phyloP scores from a whole-genome alignment of 2,329 filamentous ascomycete genomes.

The Claviceps humidiphila region DNA sequence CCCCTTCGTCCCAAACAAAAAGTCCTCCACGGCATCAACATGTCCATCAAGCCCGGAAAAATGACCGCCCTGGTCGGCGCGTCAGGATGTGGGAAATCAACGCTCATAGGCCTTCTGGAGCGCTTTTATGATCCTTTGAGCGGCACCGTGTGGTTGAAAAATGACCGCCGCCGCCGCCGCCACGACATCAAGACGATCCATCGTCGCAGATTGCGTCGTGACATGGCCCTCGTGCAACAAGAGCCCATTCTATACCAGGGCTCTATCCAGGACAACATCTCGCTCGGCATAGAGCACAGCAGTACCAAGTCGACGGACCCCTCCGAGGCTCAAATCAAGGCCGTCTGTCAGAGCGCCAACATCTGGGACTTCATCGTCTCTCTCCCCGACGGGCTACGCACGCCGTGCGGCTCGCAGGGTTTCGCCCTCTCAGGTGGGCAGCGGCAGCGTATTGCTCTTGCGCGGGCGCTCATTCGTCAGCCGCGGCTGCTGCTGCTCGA shows the following conservation, averaged over 20 bases:
- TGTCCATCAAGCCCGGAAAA: slow-evolving; percentile 22
- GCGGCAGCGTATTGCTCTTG: slow-evolving; percentile 40
- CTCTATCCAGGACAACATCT: slow-evolving; percentile 17
- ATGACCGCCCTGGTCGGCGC: slow-evolving; percentile 4
- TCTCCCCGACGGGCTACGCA: slow-evolving; percentile 32
- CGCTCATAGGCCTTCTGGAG: slow-evolving; percentile 16
- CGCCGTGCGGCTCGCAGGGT: slow-evolving; percentile 38
- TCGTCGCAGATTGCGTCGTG: slow-evolving; percentile 10
- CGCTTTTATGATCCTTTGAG: slow-evolving; percentile 12
- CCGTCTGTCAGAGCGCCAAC: slow-evolving; percentile 26
- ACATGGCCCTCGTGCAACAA: slow-evolving; percentile 14
- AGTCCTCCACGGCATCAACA: slow-evolving; percentile 25
- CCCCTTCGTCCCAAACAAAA: slow-evolving; percentile 25
- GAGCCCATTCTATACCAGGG: slow-evolving; percentile 19
- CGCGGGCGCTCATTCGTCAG: slow-evolving; percentile 36
- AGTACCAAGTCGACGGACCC: not conserved
- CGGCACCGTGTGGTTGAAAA: slow-evolving; percentile 1
- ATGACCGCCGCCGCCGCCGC: not conserved
- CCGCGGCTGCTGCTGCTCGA: slow-evolving; percentile 40
- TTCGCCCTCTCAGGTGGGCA: slow-evolving; percentile 41
- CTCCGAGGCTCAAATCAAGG: slow-evolving; percentile 11
- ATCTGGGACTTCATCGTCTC: slow-evolving; percentile 43
- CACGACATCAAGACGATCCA: slow-evolving; percentile 5
- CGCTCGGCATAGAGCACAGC: slow-evolving; percentile 9
- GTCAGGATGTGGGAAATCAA: slow-evolving; percentile 15